Evolutionary conservation across 208 protist species (phyloP).

Genomic region (Leishmania major): DNA sequence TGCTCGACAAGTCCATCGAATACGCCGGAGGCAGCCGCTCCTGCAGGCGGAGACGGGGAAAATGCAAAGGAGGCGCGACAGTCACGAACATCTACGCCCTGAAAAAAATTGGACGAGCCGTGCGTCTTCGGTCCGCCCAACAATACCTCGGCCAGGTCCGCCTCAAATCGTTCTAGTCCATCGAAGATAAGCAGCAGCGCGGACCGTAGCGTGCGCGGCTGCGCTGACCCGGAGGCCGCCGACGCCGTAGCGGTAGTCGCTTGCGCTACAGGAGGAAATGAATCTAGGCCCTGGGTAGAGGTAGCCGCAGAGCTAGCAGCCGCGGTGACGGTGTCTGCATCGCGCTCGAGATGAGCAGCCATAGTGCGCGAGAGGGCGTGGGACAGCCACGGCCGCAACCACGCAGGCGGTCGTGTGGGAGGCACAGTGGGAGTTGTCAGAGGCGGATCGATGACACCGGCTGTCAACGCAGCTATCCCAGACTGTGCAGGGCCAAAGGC

Average conservation of each 20-base stretch:
- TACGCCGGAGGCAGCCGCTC: neutral
- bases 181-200: constrained; percentile 26
- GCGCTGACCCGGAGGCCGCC: neutral
- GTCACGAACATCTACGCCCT: neutral
- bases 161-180: constrained; percentile 22
- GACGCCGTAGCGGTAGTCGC: neutral
- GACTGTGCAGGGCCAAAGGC: neutral
- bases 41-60: neutral
- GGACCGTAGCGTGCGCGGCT: constrained; percentile 7
- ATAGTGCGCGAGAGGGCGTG: constrained; percentile 10
- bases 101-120: too few species aligned
- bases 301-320: neutral
- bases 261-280: neutral
- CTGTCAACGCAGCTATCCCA: neutral
- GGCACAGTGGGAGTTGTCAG: neutral
- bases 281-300: too few species aligned
- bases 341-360: constrained; percentile 8
- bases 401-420: neutral
- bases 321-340: constrained; percentile 1
- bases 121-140: neutral
- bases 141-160: neutral
- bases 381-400: constrained; percentile 6
- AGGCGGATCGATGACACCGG: neutral
- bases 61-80: neutral
- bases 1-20: neutral